These are phyloP conservation scores for Penicillium cataractarum DNA, from an alignment of 495 filamentous ascomycete genomes.

Conservation along the genomic window DNA sequence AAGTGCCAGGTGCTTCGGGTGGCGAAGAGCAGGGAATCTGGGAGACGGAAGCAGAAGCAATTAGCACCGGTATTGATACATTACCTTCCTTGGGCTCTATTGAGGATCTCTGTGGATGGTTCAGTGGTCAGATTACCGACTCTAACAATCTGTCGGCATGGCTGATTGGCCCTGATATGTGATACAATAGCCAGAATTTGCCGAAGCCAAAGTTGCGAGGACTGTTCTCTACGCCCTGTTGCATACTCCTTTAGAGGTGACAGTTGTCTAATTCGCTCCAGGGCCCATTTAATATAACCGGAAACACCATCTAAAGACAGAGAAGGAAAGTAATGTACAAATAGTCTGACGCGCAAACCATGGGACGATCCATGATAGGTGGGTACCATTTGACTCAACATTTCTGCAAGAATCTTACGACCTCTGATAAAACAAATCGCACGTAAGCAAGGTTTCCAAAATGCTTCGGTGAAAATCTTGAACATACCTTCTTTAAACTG, in stretches of 20 bases:
- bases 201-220: no score
- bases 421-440: neutral
- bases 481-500: constrained; percentile 64
- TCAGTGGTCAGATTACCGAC: neutral
- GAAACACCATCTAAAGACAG: no score
- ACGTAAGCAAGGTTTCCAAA: neutral
- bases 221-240: no score
- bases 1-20: neutral
- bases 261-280: no score
- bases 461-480: neutral
- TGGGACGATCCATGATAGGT: no score
- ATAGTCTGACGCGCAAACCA: no score
- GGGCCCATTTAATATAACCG: no score
- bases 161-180: no score
- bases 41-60: neutral
- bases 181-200: no score
- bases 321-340: no score
- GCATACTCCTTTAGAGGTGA: no score
- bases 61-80: neutral
- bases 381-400: neutral
- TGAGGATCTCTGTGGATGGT: neutral
- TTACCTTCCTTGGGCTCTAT: neutral
- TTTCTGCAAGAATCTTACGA: neutral
- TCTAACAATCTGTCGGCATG: no score
- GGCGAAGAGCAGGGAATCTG: neutral